Evolutionary conservation across 2,329 filamentous ascomycete species (phyloP), one percentile per base, ranked within the genome.

Genomic region (Orbilia javanica): DNA sequence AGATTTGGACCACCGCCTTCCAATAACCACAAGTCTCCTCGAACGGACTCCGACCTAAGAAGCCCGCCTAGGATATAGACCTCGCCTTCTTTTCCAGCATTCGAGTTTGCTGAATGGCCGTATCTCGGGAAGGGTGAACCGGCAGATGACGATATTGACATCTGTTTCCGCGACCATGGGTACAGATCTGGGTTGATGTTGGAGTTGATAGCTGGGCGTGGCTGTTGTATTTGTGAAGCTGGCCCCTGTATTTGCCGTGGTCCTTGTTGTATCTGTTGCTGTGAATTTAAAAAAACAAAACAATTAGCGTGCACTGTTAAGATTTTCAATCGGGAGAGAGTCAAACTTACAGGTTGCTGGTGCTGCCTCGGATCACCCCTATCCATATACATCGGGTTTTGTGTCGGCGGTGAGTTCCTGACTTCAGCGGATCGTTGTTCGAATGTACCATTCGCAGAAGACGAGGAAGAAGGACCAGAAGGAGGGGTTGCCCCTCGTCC

Each of bases 51-150:
- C 81, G 95, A 95, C 83, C 97, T 95, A 82, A 99, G 95, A 79
- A 99, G 86, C 63, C 96, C 96, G 79, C 96, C 96, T 94, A 99
- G 98, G 83, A 99, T 88, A 83, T 98, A 99, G 72, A 99, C 92
- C 82, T 97, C 93, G 76, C 96, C 96, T 84, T 99, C 96, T 85
- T 98, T 98, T 44, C 94, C 97, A 25, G 94, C 92, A 15, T 92
- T 88, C 0, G 94, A 89, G 84, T 99, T 99, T 84, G 97, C 95
- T 5, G 96, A 96, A 64, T 96, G 94, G 83, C 96, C 96, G 88
- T 99, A 99, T 83, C 96, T 90, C 13, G 96, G 96, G 82, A 99
- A 99, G 0, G 96, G 96, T 81, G 93, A 94, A 10, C 91, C 89
- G 82, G 94, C 91, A 1, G 91, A 89, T 4, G 93, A 90, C 15